Base-by-base conservation (phyloP, 192 early-diverging fungal genomes). In the Helicostylum pulchrum region DNA sequence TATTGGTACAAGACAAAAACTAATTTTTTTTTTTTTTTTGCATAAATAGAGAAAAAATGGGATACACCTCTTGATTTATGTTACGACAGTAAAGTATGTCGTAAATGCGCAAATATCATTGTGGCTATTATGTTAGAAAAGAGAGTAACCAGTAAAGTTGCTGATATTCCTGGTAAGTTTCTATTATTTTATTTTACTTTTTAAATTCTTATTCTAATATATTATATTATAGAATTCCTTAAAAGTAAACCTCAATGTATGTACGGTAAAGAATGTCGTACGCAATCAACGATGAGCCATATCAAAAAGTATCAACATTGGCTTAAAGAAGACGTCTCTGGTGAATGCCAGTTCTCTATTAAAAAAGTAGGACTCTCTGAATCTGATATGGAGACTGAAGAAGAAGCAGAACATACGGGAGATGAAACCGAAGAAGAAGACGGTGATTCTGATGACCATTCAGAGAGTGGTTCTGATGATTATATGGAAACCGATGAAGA, bases 231-330 rank as follows among this genome's bases (percentile, higher is more conserved):
- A 17, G 19, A 34, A 42, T 58, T 2, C 6, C 19, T 43, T 19
- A 17, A 20, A 19, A 15, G 14, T 26, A 21, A 43, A 14, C 11
- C 23, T 49, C 43, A 19, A 7, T 68, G 66, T 23, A 53, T 45
- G 49, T 61, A 68, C 32, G 66, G 66, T 19, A 45, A 47, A 12
- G 23, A 19, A 10, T 68, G 66, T 7, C 32, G 2, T 15, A 43
- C 4, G 8, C 56, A 68, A 52, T 7, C 2, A 12, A 52, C 0
- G 19, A 11, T 61, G 7, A 20, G 31, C 0, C 66, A 68, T 43
- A 12, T 49, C 10, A 68, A 61, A 19, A 59, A 43, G 5, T 68
- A 53, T 19, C 32, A 50, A 23, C 66, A 68, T 53, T 64, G 62
- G 62, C 31, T 61, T 10, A 47, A 61, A 12, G 31, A 61, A 3